Evolutionary conservation across 805 yeast species (phyloP), one percentile per base, ranked within the genome.

Genomic region (Candida sithepensis): DNA sequence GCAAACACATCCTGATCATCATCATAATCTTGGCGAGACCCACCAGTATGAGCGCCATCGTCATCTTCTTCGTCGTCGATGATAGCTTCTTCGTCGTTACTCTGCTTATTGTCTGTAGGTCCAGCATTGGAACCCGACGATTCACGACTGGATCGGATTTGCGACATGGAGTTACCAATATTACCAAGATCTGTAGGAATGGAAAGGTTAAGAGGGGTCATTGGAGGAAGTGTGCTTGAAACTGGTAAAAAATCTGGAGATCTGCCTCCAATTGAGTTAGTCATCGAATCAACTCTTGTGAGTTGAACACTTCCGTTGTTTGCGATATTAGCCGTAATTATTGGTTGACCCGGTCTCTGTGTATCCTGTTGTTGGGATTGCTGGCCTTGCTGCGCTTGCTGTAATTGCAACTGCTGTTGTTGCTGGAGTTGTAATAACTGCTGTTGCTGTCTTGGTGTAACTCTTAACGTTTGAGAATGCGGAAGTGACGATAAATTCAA

Each of bases 181-280:
- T 21, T 37, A 13, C 40, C 42, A 4, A 46, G 43, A 24, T 53
- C 62, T 2, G 43, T 34, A 3, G 66, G 56, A 22, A 62, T 52
- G 3, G 66, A 59, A 32, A 66, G 50, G 30, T 53, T 56, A 19
- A 68, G 47, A 9, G 72, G 72, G 2, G 72, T 68, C 70, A 68
- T 66, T 30, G 71, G 69, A 0, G 71, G 70, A 33, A 65, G 40
- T n/a, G 60, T 55, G 10, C 67, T 48, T 0, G 69, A 64, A 18
- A 65, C 64, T 1, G 72, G 72, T 19, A 57, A 51, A 18, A 68
- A 59, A 14, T 63, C 64, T 8, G 72, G 72, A 4, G 72, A 68
- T 37, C 55, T 57, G 43, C 59, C 65, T 37, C 62, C 67, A 30
- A 56, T 51, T 7, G 64, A 65, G 46, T 53, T 57, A 9, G 61